These are phyloP conservation scores for Penstemon davidsonii DNA, from an alignment of 257 asterid genomes.

Conservation along the genomic window DNA sequence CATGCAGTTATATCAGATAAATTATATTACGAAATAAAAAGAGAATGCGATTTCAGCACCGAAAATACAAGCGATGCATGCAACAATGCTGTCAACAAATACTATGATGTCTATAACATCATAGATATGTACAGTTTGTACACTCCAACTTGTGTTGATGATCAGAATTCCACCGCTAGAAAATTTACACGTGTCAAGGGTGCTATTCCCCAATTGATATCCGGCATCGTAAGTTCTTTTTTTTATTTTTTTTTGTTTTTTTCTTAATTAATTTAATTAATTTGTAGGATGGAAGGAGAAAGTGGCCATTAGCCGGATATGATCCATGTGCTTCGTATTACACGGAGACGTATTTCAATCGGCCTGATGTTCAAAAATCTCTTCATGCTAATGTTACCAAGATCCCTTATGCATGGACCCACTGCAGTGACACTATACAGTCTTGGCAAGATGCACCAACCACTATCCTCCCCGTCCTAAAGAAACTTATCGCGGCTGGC, in stretches of 20 bases:
- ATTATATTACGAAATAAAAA: conserved; percentile 47
- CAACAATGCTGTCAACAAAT: conserved; percentile 34
- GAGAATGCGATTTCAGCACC: conserved; percentile 53
- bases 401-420: conserved; percentile 75
- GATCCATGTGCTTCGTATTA: conserved; percentile 69
- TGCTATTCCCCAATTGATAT: conserved; percentile 34
- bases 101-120: conserved; percentile 57
- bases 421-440: conserved; percentile 65
- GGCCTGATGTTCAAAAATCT: conserved; percentile 74
- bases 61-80: conserved; percentile 33
- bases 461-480: conserved; percentile 60
- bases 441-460: conserved; percentile 51
- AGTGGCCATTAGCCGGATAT: conserved; percentile 52
- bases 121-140: conserved; percentile 87
- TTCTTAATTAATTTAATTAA: background rate
- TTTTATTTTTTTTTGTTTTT: background rate
- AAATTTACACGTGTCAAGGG: conserved; percentile 31
- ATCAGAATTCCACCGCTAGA: conserved; percentile 21
- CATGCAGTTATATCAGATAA: conserved; percentile 86
- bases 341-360: conserved; percentile 51
- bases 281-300: conserved; percentile 42
- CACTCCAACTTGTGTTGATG: conserved; percentile 47
- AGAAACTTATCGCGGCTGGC: conserved; percentile 51
- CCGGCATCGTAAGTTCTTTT: conserved; percentile 42
- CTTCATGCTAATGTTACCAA: conserved; percentile 80